These are phyloP conservation scores for Oehlia diaphana DNA, from an alignment of 192 early-diverging fungal species.

Conservation along the genomic window DNA sequence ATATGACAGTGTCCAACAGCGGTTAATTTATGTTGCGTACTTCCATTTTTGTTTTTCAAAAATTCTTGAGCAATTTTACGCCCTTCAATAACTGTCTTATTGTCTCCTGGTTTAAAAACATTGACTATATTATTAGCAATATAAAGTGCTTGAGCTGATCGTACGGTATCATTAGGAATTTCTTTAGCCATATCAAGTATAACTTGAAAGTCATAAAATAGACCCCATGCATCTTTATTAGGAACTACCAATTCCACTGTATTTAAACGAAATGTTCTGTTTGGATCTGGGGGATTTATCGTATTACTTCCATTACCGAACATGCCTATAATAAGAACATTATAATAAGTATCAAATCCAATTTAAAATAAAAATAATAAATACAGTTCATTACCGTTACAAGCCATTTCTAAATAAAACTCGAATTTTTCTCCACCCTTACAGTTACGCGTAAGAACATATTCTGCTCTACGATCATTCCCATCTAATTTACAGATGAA, in stretches of 20 bases:
- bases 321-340: conserved; percentile 41
- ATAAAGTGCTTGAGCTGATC: conserved; percentile 77
- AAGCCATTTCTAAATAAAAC: conserved; percentile 88
- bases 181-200: conserved; percentile 71
- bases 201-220: conserved; percentile 79
- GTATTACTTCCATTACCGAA: conserved; percentile 77
- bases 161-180: conserved; percentile 66
- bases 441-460: conserved; percentile 46
- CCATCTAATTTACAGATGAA: conserved; percentile 33
- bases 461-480: conserved; percentile 55
- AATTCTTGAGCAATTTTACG: conserved; percentile 63
- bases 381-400: conserved; percentile 59
- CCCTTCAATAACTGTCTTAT: conserved; percentile 42
- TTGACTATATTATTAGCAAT: conserved; percentile 83
- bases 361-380: background rate
- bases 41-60: conserved; percentile 61
- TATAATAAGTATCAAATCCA: background rate
- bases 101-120: conserved; percentile 55
- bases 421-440: conserved; percentile 58
- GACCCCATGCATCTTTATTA: conserved; percentile 66
- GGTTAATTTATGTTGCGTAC: conserved; percentile 70
- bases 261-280: conserved; percentile 61
- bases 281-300: conserved; percentile 68
- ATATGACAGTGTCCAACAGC: conserved; percentile 85
- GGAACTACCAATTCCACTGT: conserved; percentile 71